phyloP scores from a whole-genome alignment of 768 basidiomycete genomes.

The Serendipita sp. region DNA sequence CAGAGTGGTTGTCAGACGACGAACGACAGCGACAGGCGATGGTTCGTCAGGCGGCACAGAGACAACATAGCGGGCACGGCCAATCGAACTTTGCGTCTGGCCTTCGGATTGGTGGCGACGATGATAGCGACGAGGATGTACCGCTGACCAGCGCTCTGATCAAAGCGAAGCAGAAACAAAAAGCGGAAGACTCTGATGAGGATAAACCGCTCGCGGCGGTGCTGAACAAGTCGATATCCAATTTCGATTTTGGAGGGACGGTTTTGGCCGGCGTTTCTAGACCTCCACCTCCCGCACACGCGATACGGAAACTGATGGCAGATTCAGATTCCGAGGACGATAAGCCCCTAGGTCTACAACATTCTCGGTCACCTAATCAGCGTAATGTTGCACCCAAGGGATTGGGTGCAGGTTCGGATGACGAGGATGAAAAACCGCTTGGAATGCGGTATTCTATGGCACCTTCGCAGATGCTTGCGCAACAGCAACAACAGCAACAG shows the following conservation, averaged over 20 bases:
- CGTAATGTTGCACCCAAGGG: slow-evolving; percentile 3
- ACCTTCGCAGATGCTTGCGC: slow-evolving; percentile 15
- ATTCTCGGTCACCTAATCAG: slow-evolving; percentile 30
- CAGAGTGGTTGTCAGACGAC: neutral
- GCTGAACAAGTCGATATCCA: slow-evolving; percentile 25
- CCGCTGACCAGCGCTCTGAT: slow-evolving; percentile 53
- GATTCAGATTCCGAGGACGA: slow-evolving; percentile 57
- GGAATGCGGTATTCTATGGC: slow-evolving; percentile 24
- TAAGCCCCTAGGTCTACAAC: slow-evolving; percentile 50
- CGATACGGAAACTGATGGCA: slow-evolving; percentile 18
- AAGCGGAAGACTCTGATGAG: slow-evolving; percentile 43
- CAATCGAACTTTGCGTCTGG: neutral
- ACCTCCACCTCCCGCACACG: slow-evolving; percentile 12
- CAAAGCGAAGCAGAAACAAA: slow-evolving; percentile 34
- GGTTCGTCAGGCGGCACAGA: neutral
- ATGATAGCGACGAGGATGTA: slow-evolving; percentile 57
- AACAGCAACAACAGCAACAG: slow-evolving; percentile 65
- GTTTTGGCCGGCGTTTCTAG: slow-evolving; percentile 21
- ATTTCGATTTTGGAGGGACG: slow-evolving; percentile 29
- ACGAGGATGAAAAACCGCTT: slow-evolving; percentile 29
- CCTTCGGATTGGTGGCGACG: slow-evolving; percentile 11
- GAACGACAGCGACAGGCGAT: neutral
- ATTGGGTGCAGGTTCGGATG: neutral
- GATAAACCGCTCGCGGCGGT: slow-evolving; percentile 55
- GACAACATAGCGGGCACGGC: too few relatives aligned